Evolutionary conservation across 1,139 yeast genomes (phyloP), one percentile per base, ranked within the genome.

Genomic region (Saccharomycopsis hybrid): DNA sequence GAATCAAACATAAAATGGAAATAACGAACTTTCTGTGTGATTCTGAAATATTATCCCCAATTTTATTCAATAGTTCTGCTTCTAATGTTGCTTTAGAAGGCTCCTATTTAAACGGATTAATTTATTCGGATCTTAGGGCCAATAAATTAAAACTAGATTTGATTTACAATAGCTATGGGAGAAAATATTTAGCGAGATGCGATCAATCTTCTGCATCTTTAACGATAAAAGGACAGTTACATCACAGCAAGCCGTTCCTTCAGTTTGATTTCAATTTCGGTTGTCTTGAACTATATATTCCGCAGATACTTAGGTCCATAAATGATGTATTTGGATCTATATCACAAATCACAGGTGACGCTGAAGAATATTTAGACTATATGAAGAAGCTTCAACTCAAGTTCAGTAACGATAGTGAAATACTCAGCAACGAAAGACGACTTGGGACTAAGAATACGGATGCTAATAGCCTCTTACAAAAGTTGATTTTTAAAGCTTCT

Each of bases 301-400:
- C 53, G 4, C 44, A 33, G 43, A 9, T 41, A 1, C 36, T 52
- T 3, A 28, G 55, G 25, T 38, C 53, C 5, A 25, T 49, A 9
- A 46, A 44, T 18, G 55, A 45, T 13, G 60, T 63, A 1, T 57
- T 63, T 46, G 57, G 53, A 30, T 48, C 57, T 35, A 50, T 48
- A 29, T 27, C 46, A 1, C 55, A 46, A 28, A 33, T 50, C 11
- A 47, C 58, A 29, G 67, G 64, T 29, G 58, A 62, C 5, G 55
- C 65, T 3, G 54, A 63, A 4, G 49, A 46, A 31, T 50, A 47
- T 39, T 3, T 11, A 32, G 27, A 11, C 28, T 28, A 33, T 35
- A 24, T 37, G 7, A 28, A 30, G 4, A 28, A n/a, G n/a, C n/a
- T n/a, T n/a, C n/a, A n/a, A n/a, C n/a, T n/a, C n/a, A n/a, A n/a